Percentiles rank a stretch among this genome's conserved stretches.
These are phyloP conservation scores for Simplicillium sp. DNA, from an alignment of 2,329 filamentous ascomycete species.

Conservation along the genomic window DNA sequence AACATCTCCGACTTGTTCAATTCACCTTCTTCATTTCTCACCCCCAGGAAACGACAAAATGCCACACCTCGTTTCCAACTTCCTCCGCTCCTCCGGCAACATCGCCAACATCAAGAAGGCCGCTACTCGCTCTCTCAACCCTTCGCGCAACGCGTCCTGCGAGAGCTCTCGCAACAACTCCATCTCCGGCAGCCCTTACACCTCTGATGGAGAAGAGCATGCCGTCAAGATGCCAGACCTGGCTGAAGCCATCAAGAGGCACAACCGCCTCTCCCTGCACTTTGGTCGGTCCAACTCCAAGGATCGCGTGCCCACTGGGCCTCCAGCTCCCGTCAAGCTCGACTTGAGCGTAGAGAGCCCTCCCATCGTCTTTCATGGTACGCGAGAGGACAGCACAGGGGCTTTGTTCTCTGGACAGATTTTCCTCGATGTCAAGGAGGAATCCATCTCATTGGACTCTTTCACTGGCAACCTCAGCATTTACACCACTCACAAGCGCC, in stretches of 20 bases:
- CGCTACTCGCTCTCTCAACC: conserved; percentile 14
- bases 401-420: conserved; percentile 80
- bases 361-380: conserved; percentile 75
- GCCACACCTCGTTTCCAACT: conserved; percentile 49
- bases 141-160: conserved; percentile 7
- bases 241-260: conserved; percentile 27
- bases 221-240: conserved; percentile 28
- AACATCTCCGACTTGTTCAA: background rate
- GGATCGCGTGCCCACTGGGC: conserved; percentile 11
- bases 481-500: conserved; percentile 68
- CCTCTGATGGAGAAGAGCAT: conserved; percentile 25
- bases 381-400: conserved; percentile 65
- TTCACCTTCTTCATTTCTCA: no score
- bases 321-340: conserved; percentile 28
- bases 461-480: conserved; percentile 66
- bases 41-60: conserved; percentile 19
- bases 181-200: conserved; percentile 21
- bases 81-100: conserved; percentile 47
- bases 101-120: conserved; percentile 39
- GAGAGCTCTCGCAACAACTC: conserved; percentile 12
- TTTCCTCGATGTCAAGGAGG: conserved; percentile 61
- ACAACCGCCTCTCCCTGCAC: conserved; percentile 30
- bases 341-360: conserved; percentile 70
- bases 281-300: conserved; percentile 18
- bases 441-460: conserved; percentile 55